A percentile compares a stretch with the other conserved stretches of the same genome.
phyloP scores from a whole-genome alignment of 1,139 yeast genomes.

The Kazachstania sp. region DNA sequence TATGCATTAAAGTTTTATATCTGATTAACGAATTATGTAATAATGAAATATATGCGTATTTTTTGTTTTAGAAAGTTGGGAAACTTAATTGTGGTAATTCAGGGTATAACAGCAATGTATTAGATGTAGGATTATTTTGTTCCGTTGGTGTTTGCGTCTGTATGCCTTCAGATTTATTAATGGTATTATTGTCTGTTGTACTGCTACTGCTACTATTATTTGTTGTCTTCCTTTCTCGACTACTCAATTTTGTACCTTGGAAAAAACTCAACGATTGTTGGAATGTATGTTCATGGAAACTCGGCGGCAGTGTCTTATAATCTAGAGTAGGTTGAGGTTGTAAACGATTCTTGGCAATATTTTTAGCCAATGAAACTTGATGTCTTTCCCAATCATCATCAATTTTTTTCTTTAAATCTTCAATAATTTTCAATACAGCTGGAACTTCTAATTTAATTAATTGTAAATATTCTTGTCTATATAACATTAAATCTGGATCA shows the following conservation, averaged over 20 bases:
- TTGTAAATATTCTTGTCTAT: conserved; percentile 23
- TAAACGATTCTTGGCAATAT: conserved; percentile 16
- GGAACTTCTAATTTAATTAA: conserved; percentile 28
- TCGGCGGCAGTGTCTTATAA: conserved; percentile 13
- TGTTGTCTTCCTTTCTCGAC: not conserved
- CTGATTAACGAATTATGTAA: not conserved
- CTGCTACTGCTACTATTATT: not conserved
- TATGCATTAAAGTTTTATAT: not conserved
- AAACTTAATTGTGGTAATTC: conserved; percentile 23
- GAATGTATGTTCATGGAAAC: conserved; percentile 23
- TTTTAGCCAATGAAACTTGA: conserved; percentile 21
- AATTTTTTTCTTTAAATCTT: conserved; percentile 19
- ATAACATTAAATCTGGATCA: conserved; percentile 10
- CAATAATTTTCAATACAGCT: conserved; percentile 23
- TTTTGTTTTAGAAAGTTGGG: conserved; percentile 13
- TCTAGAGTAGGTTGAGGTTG: conserved; percentile 3
- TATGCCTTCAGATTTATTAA: not conserved
- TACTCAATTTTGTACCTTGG: conserved; percentile 1
- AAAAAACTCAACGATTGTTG: conserved; percentile 19
- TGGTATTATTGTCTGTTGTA: not conserved
- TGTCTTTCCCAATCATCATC: conserved; percentile 18
- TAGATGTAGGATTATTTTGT: not conserved
- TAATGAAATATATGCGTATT: not conserved
- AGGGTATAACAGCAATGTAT: conserved; percentile 15
- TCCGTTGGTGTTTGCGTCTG: not conserved